phyloP scores from a whole-genome alignment of 257 asterid species.

The Scutellaria galericulata region DNA sequence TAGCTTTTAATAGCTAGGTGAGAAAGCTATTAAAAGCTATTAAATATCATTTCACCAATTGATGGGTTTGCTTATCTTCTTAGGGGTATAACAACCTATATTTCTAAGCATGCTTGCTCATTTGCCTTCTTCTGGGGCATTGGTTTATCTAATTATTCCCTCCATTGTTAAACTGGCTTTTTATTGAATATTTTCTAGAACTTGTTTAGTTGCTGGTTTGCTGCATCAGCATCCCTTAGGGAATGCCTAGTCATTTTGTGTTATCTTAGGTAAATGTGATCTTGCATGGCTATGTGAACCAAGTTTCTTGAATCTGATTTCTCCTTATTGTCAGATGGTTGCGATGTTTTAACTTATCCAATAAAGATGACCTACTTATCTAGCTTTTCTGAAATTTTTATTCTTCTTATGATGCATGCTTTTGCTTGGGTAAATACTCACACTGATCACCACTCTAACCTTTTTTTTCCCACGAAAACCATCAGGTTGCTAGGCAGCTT shows the following conservation, averaged over 20 bases:
- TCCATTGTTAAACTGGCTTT: not conserved
- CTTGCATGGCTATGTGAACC: not conserved
- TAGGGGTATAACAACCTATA: constrained; percentile 15
- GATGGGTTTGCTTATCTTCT: not conserved
- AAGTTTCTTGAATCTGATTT: not conserved
- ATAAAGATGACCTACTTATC: constrained; percentile 4
- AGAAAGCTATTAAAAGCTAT: no score
- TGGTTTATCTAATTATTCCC: constrained; percentile 7
- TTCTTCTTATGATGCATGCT: not conserved
- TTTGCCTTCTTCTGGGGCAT: not conserved
- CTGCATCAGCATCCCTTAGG: constrained; percentile 22
- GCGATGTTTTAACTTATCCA: constrained; percentile 2
- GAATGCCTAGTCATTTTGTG: not conserved
- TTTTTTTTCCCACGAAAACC: not conserved
- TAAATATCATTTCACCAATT: no score
- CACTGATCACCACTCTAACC: constrained; percentile 1
- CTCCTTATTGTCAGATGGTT: not conserved
- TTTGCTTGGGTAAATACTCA: not conserved
- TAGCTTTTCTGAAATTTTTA: not conserved
- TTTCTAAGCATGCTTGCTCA: not conserved
- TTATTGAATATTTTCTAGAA: not conserved
- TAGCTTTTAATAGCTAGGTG: no score
- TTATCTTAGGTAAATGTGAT: not conserved
- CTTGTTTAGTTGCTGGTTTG: constrained; percentile 14
- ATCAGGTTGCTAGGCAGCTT: constrained; percentile 73